These are phyloP conservation scores for Salix dunnii DNA, from an alignment of 345 rosid species.

Conservation along the genomic window DNA sequence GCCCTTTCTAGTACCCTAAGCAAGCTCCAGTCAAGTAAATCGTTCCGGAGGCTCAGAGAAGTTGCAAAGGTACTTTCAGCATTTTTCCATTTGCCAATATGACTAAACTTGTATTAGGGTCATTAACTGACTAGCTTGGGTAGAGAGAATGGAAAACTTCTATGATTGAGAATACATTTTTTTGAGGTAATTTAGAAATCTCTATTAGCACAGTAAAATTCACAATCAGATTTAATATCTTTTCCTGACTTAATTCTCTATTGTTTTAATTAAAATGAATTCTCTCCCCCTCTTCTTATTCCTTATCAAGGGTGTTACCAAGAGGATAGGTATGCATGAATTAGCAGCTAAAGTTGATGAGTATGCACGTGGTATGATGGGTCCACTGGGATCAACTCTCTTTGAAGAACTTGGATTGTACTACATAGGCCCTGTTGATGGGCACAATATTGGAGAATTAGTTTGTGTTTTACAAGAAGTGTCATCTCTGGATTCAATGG, in stretches of 20 bases:
- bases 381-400: slow-evolving; percentile 86
- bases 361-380: slow-evolving; percentile 94
- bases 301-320: slow-evolving; percentile 63
- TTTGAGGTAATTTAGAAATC: neutral
- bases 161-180: slow-evolving; percentile 5
- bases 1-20: slow-evolving; percentile 79
- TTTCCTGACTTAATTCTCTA: neutral
- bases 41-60: slow-evolving; percentile 77
- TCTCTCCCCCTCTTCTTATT: neutral
- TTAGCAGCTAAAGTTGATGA: slow-evolving; percentile 96
- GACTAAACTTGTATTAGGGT: neutral
- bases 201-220: neutral
- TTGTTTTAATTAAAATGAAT: neutral
- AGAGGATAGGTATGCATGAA: slow-evolving; percentile 83
- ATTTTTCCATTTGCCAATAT: neutral
- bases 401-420: slow-evolving; percentile 92
- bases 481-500: slow-evolving; percentile 74
- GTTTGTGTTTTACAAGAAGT: slow-evolving; percentile 77
- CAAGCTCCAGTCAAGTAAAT: slow-evolving; percentile 83
- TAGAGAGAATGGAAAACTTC: neutral
- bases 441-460: slow-evolving; percentile 82
- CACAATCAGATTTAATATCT: neutral
- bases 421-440: slow-evolving; percentile 93
- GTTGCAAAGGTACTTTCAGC: slow-evolving; percentile 63
- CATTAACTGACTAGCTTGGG: neutral